Base-by-base conservation (phyloP, 75 land plant genomes). In the Azolla pinnata region DNA sequence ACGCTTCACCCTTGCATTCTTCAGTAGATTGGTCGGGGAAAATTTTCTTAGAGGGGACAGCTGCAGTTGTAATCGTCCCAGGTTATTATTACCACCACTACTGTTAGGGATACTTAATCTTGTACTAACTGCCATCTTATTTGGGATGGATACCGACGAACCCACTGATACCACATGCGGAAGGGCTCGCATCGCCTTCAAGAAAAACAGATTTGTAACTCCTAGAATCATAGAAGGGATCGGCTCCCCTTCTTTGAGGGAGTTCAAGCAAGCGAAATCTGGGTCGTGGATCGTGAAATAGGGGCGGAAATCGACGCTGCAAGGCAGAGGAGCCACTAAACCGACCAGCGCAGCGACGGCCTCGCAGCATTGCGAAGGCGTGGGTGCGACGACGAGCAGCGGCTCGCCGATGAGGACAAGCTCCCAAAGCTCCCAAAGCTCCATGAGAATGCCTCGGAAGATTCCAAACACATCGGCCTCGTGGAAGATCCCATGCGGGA, bases 251-350 rank as follows among this genome's bases (percentile, higher is more conserved):
- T 86, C 91, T 49, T 57, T 77, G 47, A 83, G 64, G 8, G 97
- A 83, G 63, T 95, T 85, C 14, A 95, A 71, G 5, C 49, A 48
- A 21, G 81, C 69, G 67, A 95, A 95, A 40, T 89, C 88, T 0
- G 91, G 85, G 59, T 95, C 91, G 57, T 95, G 99, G 65, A 95
- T 95, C 25, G 99, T 95, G 62, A 95, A 95, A 62, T 95, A 95
- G 23, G 99, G 99, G 47, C 99, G 83, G 51, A 90, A 95, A 57
- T 95, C 99, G 52, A 86, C 69, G 62, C 83, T 86, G 58, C 71
- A 81, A 28, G 77, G 86, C 1, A 95, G 76, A 29, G 99, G 99
- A 21, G 99, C 91, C 60, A 90, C 74, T 54, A 95, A 66, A 68
- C 97, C 71, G 17, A 95, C 90, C 31, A 95, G 78, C 32, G 83